These are phyloP conservation scores for Ustulina deusta DNA, from an alignment of 2,329 filamentous ascomycete species.

Conservation along the genomic window DNA sequence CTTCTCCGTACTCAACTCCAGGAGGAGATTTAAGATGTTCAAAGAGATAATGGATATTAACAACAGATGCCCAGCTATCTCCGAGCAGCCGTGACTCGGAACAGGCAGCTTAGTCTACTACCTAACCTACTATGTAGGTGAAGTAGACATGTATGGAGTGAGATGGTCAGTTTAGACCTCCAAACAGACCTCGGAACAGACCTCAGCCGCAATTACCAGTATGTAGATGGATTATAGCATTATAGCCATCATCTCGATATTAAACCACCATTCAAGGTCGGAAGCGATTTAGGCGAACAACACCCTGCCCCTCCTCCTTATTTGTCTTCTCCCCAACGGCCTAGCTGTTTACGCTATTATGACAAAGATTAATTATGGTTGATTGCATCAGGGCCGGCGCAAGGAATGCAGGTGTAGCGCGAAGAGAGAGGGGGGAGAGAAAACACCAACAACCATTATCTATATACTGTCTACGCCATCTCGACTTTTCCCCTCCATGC, in stretches of 20 bases:
- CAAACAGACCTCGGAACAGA: conserved; percentile 5
- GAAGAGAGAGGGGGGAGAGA: neutral
- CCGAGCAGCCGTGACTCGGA: neutral
- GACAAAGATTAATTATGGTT: neutral
- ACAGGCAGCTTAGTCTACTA: neutral
- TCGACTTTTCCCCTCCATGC: neutral
- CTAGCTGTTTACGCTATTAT: neutral
- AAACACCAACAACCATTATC: neutral
- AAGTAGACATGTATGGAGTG: neutral
- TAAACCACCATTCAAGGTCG: conserved; percentile 23
- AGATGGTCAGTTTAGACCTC: neutral
- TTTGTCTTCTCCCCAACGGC: neutral
- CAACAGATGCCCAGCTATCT: too few relatives aligned
- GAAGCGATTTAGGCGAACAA: conserved; percentile 28
- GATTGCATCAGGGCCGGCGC: neutral
- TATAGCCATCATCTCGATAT: conserved; percentile 16
- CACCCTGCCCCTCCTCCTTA: neutral
- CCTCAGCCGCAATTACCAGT: conserved; percentile 8
- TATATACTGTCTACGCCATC: neutral
- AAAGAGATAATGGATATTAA: too few relatives aligned
- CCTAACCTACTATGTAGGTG: neutral
- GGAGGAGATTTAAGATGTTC: too few relatives aligned
- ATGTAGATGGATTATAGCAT: neutral
- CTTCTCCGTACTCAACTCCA: too few relatives aligned
- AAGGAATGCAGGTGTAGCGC: neutral